Evolutionary conservation across 371 early-diverging fungal species (phyloP), one percentile per base, ranked within the genome.

Genomic region (Mortierella sp.): DNA sequence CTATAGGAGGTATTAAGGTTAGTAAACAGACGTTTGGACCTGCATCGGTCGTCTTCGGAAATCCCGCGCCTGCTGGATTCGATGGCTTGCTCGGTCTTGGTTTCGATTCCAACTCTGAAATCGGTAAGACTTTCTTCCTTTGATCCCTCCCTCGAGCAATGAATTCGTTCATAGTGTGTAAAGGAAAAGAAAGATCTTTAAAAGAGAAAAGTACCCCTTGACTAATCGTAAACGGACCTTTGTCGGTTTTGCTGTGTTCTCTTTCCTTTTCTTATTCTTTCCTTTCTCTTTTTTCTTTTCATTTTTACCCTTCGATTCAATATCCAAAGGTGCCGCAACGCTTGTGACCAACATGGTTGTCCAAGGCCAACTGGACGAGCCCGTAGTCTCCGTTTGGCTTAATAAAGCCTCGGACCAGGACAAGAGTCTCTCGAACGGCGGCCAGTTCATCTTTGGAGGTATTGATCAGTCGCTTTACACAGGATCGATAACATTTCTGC

Each of bases 361-460:
- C 7, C 68, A 75, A 32, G 42, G 48, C 19, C 75, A 60, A 24
- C 63, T 75, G 4, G 75, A 75, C 19, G 47, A 68, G 17, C 41
- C 47, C 0, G 50, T 68, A 14, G 75, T 75, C 14, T 75, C 75
- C 4, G 75, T 75, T 3, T 75, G 69, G 68, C 50, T 75, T 24
- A 75, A 75, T 39, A 75, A 75, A 31, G 75, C 75, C 7, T 31
- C 43, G 6, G 41, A 68, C 17, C 75, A 75, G 57, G 75, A 68
- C 43, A 26, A 34, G 3, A 55, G 44, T 31, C 49, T 68, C 23
- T 60, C 75, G 5, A 43, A 63, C 12, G 75, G 75, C 4, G 75
- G 75, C 26, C 11, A 60, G 17, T 75, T 75, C 42, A 75, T 75
- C 17, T 68, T 75, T 52, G 75, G 75, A 4, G 75, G 75, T n/a